These are phyloP conservation scores for Lantana camara DNA, from an alignment of 257 asterid species.

Conservation along the genomic window DNA sequence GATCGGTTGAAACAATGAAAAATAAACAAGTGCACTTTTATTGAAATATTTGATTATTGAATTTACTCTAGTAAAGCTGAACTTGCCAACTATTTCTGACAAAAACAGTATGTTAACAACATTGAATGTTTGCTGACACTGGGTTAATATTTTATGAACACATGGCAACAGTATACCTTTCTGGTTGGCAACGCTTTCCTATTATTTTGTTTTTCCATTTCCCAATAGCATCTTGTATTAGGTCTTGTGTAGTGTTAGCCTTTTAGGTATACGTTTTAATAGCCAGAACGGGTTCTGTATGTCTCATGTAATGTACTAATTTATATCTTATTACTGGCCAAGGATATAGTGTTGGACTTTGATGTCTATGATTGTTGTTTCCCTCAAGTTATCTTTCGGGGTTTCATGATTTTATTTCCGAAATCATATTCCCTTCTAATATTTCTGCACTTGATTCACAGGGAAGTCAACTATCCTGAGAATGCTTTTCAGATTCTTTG, in stretches of 20 bases:
- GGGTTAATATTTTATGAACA: background rate
- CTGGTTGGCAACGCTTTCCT: background rate
- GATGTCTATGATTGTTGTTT: conserved; percentile 13
- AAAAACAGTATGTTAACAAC: background rate
- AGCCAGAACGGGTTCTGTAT: conserved; percentile 8
- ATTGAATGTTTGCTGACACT: background rate
- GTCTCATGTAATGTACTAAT: conserved; percentile 13
- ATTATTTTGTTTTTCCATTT: background rate
- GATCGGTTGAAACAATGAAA: background rate
- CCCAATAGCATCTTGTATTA: background rate
- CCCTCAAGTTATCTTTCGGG: too few relatives aligned
- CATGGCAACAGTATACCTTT: background rate
- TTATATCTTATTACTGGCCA: conserved; percentile 17
- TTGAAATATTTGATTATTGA: background rate
- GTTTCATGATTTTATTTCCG: background rate
- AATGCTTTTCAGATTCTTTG: conserved; percentile 90
- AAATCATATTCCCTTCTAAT: conserved; percentile 18
- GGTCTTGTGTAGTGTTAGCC: background rate
- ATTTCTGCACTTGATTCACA: conserved; percentile 36
- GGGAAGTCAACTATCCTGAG: conserved; percentile 97
- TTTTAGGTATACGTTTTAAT: conserved; percentile 3
- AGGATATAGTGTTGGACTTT: conserved; percentile 21
- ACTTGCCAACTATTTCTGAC: conserved; percentile 22
- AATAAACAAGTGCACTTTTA: conserved; percentile 9
- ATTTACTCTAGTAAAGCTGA: conserved; percentile 9